phyloP scores from a whole-genome alignment of 768 basidiomycete species.

The Leccinum rimulosum region DNA sequence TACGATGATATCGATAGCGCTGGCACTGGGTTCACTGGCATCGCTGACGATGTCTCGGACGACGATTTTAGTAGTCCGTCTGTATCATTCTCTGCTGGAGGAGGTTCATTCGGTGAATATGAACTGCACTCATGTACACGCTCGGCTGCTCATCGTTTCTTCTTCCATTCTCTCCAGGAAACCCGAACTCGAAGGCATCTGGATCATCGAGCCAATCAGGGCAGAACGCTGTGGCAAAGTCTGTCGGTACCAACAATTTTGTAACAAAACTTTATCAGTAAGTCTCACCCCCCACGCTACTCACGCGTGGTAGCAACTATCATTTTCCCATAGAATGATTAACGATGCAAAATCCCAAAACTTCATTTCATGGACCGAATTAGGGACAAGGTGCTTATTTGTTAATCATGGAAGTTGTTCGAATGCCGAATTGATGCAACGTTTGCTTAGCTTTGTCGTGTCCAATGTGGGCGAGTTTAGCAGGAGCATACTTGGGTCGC shows the following conservation, averaged over 20 bases:
- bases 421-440: neutral
- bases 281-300: conserved; percentile 28
- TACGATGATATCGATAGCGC: conserved; percentile 64
- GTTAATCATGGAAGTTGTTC: neutral
- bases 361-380: conserved; percentile 82
- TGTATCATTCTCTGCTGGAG: conserved; percentile 9
- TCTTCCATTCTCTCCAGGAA: conserved; percentile 1
- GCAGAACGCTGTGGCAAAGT: conserved; percentile 65
- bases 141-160: neutral
- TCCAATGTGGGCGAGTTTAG: conserved; percentile 86
- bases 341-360: conserved; percentile 75
- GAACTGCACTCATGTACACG: neutral
- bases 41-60: conserved; percentile 26
- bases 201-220: conserved; percentile 23
- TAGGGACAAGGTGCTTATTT: conserved; percentile 56
- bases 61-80: conserved; percentile 24
- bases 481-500: conserved; percentile 76
- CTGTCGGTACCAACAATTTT: conserved; percentile 74
- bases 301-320: neutral
- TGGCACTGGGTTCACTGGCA: conserved; percentile 22
- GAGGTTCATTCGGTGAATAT: conserved; percentile 10
- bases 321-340: conserved; percentile 63
- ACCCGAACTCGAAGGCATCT: conserved; percentile 14
- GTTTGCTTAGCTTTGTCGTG: conserved; percentile 62
- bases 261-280: conserved; percentile 87